Base-by-base conservation (phyloP, 768 basidiomycete species). In the Dioszegia hungarica region DNA sequence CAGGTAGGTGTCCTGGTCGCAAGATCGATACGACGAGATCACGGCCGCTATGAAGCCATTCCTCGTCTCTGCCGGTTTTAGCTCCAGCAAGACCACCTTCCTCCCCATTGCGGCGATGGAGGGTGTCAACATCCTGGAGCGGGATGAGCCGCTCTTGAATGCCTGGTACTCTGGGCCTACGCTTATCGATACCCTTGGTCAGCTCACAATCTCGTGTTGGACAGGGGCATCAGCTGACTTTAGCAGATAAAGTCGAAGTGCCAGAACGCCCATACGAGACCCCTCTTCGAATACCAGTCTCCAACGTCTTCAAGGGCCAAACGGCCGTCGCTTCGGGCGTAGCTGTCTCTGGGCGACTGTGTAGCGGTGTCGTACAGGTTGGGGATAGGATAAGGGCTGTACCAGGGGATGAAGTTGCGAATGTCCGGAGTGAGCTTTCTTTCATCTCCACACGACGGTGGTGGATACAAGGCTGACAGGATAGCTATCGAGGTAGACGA, bases 261-360 rank as follows among this genome's bases (percentile, higher is more conserved):
- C 93, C 93, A 0, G 68, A 78, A 8, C 81, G 93, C 43, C 86
- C 91, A 50, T 85, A 93, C 44, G 79, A 81, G 2, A 81, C 84
- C 0, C 86, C 93, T 0, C 75, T 94, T 22, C 84, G 95, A 34
- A 80, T 97, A 41, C 95, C 95, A 0, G 83, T 98, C 20, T 88
- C 91, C 12, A 98, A 99, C 72, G 89, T 98, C 3, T 98, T 94
- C 81, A 93, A 86, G 75, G 88, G 89, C 3, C 86, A 87, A 68
- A 84, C 86, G 15, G 84, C 88, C 2, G 83, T 87, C 1, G 77
- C 79, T 0, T 78, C 78, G 1, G 81, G 81, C n/a, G 84, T 83
- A 4, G 88, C 85, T 0, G 84, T 97, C 0, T 83, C 86, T 22
- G 95, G 95, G 17, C 79, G 92, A 47, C 78, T 98, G 40, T 89